Evolutionary conservation across 768 basidiomycete species (phyloP).

Genomic region (Tulasnella sp.): DNA sequence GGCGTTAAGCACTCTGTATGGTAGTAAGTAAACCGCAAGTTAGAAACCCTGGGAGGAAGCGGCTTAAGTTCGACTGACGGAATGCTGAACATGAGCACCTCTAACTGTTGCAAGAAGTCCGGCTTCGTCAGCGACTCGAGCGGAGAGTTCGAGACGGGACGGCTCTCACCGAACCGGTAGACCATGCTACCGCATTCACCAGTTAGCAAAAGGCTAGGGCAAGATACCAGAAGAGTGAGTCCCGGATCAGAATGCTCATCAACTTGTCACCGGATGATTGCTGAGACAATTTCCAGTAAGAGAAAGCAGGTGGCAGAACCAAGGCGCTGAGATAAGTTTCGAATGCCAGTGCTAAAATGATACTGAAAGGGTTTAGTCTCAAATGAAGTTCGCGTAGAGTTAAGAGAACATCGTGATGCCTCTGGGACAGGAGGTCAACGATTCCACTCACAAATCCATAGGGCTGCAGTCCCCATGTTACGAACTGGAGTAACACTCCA

Average conservation of each 20-base stretch:
- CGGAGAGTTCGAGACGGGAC: not conserved
- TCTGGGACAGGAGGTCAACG: too few species aligned
- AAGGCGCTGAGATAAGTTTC: not conserved
- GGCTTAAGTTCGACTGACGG: not conserved
- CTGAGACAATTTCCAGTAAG: slow-evolving; percentile 27
- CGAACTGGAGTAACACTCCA: too few species aligned
- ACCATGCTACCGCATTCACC: not conserved
- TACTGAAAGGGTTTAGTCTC: too few species aligned
- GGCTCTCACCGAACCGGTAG: not conserved
- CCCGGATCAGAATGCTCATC: slow-evolving; percentile 17
- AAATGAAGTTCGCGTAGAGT: too few species aligned
- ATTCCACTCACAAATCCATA: too few species aligned
- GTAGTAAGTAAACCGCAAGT: too few species aligned
- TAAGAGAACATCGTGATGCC: too few species aligned
- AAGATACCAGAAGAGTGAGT: not conserved
- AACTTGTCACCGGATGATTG: slow-evolving; percentile 22
- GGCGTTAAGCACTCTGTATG: too few species aligned
- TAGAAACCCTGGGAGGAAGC: not conserved
- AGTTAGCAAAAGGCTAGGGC: not conserved
- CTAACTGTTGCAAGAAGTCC: not conserved
- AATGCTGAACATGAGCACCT: not conserved
- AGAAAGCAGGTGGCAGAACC: not conserved
- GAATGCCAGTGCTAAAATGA: too few species aligned
- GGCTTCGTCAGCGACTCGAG: not conserved
- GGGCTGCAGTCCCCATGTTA: too few species aligned